These are phyloP conservation scores for Leptosphaerulina australis DNA, from an alignment of 2,329 filamentous ascomycete species.

Conservation along the genomic window DNA sequence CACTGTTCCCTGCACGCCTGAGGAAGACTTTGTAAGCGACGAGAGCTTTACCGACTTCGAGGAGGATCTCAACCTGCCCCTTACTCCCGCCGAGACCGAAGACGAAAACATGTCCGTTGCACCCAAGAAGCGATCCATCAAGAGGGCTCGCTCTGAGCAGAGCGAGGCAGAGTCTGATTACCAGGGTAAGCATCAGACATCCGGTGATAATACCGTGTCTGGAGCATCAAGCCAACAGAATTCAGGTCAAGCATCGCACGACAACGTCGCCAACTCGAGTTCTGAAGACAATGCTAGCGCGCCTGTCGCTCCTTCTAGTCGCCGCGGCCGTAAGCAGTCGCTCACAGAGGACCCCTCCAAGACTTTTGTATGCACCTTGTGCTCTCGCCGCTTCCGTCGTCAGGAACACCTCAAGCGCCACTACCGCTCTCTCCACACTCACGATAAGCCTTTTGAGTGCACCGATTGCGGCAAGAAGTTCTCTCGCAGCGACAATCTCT, in stretches of 20 bases:
- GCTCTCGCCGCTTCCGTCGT: slow-evolving; percentile 94
- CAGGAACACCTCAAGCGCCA: slow-evolving; percentile 99
- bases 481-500: slow-evolving; percentile 95
- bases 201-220: slow-evolving; percentile 43
- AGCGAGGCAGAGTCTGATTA: slow-evolving; percentile 48
- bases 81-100: slow-evolving; percentile 65
- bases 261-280: slow-evolving; percentile 56
- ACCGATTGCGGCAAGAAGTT: slow-evolving; percentile 99
- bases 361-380: slow-evolving; percentile 96
- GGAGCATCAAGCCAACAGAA: slow-evolving; percentile 47
- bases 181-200: slow-evolving; percentile 43
- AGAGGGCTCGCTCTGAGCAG: slow-evolving; percentile 38
- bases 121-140: slow-evolving; percentile 37
- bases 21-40: slow-evolving; percentile 79
- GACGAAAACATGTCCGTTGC: slow-evolving; percentile 41
- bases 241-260: slow-evolving; percentile 36
- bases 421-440: slow-evolving; percentile 96
- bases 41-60: slow-evolving; percentile 79
- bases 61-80: slow-evolving; percentile 67
- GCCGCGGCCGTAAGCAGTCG: slow-evolving; percentile 97
- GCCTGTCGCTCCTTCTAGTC: slow-evolving; percentile 65
- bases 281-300: slow-evolving; percentile 49
- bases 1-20: slow-evolving; percentile 67
- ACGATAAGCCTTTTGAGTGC: slow-evolving; percentile 98
- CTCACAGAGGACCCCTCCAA: slow-evolving; percentile 97